A percentile compares a stretch with the other conserved stretches of the same genome.
Evolutionary conservation across 2,329 filamentous ascomycete species (phyloP).

Genomic region (Zymoseptoria ardabiliae): DNA sequence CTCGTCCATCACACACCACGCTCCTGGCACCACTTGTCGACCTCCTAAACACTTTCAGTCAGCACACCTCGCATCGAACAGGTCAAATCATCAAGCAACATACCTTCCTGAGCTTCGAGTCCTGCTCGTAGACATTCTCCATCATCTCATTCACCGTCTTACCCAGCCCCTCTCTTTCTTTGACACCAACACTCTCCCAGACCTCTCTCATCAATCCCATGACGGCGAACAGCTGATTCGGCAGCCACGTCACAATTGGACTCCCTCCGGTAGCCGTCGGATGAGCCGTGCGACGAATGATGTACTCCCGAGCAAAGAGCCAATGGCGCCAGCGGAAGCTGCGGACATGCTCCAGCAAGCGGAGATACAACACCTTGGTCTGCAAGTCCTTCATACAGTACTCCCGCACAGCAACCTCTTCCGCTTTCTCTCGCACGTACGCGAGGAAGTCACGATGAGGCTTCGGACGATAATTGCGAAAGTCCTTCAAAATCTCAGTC

Average conservation of each 20-base stretch:
- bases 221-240: constrained; percentile 71
- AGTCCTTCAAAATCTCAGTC: constrained; percentile 80
- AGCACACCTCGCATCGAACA: not conserved
- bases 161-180: constrained; percentile 12
- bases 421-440: constrained; percentile 53
- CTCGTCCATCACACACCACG: not conserved
- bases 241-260: constrained; percentile 77
- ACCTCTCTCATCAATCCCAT: constrained; percentile 61
- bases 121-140: constrained; percentile 57
- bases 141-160: constrained; percentile 48
- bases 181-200: constrained; percentile 33
- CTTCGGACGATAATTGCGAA: constrained; percentile 78
- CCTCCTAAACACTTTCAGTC: constrained; percentile 43
- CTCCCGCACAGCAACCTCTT: constrained; percentile 48
- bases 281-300: constrained; percentile 68
- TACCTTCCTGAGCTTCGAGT: constrained; percentile 54
- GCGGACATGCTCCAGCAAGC: constrained; percentile 62
- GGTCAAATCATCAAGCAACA: not conserved
- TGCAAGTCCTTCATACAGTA: constrained; percentile 39
- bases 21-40: constrained; percentile 58
- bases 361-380: constrained; percentile 39
- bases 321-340: constrained; percentile 80
- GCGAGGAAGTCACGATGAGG: constrained; percentile 82
- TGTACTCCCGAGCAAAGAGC: constrained; percentile 80
- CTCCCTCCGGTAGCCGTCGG: constrained; percentile 74